Base-by-base conservation (phyloP, 768 basidiomycete genomes). In the Sporobolomyces pararoseus region DNA sequence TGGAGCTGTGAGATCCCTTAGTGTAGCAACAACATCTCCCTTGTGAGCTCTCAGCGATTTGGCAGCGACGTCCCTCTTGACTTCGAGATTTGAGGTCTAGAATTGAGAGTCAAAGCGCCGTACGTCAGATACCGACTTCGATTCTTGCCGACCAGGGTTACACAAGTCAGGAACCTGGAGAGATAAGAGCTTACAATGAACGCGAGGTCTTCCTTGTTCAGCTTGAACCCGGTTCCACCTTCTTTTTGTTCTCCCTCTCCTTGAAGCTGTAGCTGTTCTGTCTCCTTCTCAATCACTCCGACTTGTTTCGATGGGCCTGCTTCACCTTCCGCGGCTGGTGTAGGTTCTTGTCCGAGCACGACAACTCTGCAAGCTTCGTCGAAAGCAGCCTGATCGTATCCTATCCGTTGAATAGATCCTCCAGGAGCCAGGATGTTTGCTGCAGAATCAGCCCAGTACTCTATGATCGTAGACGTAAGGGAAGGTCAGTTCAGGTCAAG, bases 331-430 rank as follows among this genome's bases (percentile, higher is more conserved):
- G 42, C 52, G 6, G 32, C 17, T 23, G 37, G 25, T 47, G 51
- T n/a, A 7, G 58, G 58, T 12, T 32, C 52, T 23, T 53, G 27
- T 16, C 47, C 70, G 7, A 66, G 23, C 31, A 51, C 50, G 65
- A 71, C n/a, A 19, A 57, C 60, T 7, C 70, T 44, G 29, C 42
- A 50, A 0, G 65, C 70, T 27, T 66, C 70, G 2, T 71, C 70
- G 50, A 50, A 71, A 4, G 50, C 13, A 12, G 60, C 39, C 4
- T 58, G 60, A 60, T 71, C 70, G 65, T 66, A 71, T n/a, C 61
- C 70, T 50, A 71, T 66, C 37, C 65, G 65, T 49, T 71, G 70
- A 50, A 71, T 66, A 6, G 39, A 44, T 2, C 70, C 70, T 29
- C 70, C 70, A 0, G 70, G 65, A 0, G 65, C 70, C 32, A 71